These are phyloP conservation scores for Neonectria coccinea DNA, from an alignment of 2,329 filamentous ascomycete genomes.

Conservation along the genomic window DNA sequence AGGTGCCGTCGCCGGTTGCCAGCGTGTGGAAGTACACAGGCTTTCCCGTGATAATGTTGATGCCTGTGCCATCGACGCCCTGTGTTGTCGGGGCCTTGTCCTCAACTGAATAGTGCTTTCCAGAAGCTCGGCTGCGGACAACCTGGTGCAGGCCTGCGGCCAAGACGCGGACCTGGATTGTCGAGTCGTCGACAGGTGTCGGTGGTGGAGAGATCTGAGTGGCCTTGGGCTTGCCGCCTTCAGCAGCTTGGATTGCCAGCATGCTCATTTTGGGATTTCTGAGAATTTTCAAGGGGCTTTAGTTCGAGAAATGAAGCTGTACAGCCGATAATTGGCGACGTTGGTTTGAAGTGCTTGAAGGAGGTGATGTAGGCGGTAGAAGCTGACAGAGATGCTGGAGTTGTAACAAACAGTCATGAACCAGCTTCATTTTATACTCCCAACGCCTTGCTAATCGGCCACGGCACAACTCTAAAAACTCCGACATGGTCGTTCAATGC, in stretches of 20 bases:
- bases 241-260: not conserved
- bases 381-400: not conserved
- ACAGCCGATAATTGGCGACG: not conserved
- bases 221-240: not conserved
- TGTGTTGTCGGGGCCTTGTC: constrained; percentile 62
- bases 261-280: not conserved
- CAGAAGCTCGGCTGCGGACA: constrained; percentile 65
- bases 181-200: not conserved
- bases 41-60: constrained; percentile 56
- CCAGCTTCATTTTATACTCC: not conserved
- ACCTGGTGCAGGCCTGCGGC: constrained; percentile 65
- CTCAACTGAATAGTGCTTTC: constrained; percentile 64
- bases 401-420: not conserved
- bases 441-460: not conserved
- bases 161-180: not conserved
- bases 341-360: not conserved
- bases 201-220: not conserved
- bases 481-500: not conserved
- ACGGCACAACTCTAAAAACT: not conserved
- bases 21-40: constrained; percentile 61
- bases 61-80: constrained; percentile 65
- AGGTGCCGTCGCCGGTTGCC: constrained; percentile 50
- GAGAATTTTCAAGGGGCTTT: not conserved
- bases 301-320: not conserved
- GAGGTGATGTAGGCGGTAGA: not conserved